Base-by-base conservation (phyloP, 2,329 filamentous ascomycete species). In the Ophiobolus disseminans region DNA sequence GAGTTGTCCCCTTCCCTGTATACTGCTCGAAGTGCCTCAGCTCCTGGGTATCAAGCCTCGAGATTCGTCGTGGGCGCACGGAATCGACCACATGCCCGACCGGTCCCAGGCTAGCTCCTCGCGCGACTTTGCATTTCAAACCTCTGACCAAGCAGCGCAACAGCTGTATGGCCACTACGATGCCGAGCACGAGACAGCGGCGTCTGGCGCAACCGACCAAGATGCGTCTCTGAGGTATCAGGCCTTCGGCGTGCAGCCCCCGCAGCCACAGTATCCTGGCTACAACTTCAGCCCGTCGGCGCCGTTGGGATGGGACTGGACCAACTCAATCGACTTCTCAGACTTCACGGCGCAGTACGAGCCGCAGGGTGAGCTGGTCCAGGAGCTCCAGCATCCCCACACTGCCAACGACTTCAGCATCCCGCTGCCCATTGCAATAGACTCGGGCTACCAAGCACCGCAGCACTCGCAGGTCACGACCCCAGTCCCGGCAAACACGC, bases 341-440 rank as follows among this genome's bases (percentile, higher is more conserved):
- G 65, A 65, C 32, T 67, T 72, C 35, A 54, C 62, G 4, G 59
- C 62, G 22, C 67, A 73, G 42, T 77, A 75, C 68, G 75, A 78
- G 49, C 75, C 75, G 3, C 76, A 77, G 58, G 76, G 76, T 34
- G 75, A 78, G 58, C 67, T 78, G n/a, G 55, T 72, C 13, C 69
- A 72, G 40, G 72, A 75, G 57, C 59, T 64, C 20, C 67, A 63
- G 42, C 56, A 62, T 25, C 68, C 69, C n/a, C 40, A 51, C 5
- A 44, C 63, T 9, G 47, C 56, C 13, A 64, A 68, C 53, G 72
- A 77, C 46, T 76, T 76, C 60, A 70, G 46, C 53, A 73, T 75
- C 25, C 74, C 75, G 9, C 61, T 65, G 7, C 62, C 63, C 11
- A 52, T 65, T 28, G 45, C 56, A 7, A 7, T 41, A 17, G 60